These are phyloP conservation scores for Nicotiana obtusifolia DNA, from an alignment of 257 asterid species.

Conservation along the genomic window DNA sequence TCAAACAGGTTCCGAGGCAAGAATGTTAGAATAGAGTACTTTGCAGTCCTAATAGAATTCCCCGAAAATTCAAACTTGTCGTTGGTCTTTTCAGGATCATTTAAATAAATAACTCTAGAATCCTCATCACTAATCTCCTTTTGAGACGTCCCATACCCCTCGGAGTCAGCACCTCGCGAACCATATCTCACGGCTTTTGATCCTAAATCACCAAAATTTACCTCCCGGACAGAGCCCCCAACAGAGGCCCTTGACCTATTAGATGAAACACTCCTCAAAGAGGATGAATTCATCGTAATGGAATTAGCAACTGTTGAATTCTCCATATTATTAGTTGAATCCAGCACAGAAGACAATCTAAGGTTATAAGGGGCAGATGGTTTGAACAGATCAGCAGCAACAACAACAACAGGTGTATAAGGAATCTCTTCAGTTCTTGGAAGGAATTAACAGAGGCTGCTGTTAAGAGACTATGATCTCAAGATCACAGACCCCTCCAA, in stretches of 20 bases:
- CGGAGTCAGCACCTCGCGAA: constrained; percentile 70
- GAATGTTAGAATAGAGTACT: constrained; percentile 76
- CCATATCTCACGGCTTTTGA: constrained; percentile 57
- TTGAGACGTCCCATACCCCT: constrained; percentile 62
- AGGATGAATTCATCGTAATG: constrained; percentile 36
- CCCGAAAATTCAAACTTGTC: constrained; percentile 58
- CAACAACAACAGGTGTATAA: constrained; percentile 27
- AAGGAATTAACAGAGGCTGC: constrained; percentile 33
- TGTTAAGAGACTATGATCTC: constrained; percentile 36
- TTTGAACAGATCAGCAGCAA: constrained; percentile 29
- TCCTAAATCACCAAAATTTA: constrained; percentile 48
- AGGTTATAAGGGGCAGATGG: constrained; percentile 15
- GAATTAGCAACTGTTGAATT: constrained; percentile 27
- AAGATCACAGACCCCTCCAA: constrained; percentile 30
- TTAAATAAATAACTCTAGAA: constrained; percentile 67
- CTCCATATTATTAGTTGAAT: constrained; percentile 41
- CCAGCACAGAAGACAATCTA: constrained; percentile 40
- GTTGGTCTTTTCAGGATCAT: constrained; percentile 67
- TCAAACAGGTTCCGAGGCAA: constrained; percentile 87
- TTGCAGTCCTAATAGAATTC: constrained; percentile 68
- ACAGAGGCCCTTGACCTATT: constrained; percentile 48
- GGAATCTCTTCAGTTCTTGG: constrained; percentile 32
- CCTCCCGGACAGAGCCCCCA: constrained; percentile 59
- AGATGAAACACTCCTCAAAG: constrained; percentile 47
- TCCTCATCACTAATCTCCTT: constrained; percentile 85